Evolutionary conservation across 1,284 basidiomycete genomes (phyloP), one percentile per base, ranked within the genome.

Genomic region (Porogramme epimiltina): DNA sequence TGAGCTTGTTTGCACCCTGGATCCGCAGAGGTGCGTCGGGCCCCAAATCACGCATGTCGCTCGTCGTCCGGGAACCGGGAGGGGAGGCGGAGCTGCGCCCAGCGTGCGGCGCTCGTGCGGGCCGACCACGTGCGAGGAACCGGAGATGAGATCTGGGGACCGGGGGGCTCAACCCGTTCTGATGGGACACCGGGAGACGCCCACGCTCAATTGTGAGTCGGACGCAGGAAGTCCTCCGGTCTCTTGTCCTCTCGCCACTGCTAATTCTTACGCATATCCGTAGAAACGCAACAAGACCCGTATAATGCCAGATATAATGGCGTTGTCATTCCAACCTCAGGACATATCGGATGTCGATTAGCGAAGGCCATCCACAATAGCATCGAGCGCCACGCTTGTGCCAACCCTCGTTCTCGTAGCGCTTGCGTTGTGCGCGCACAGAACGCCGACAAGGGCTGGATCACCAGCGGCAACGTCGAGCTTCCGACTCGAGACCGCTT

Each of bases 401-500:
- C 44, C 43, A 45, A 45, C 26, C 52, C 41, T 47, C 57, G 46
- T 59, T 52, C 57, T 56, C 24, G 52, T 49, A 49, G 42, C 44
- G 42, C 41, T n/a, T 59, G 47, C 48, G 42, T 53, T 59, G 49
- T 45, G 51, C 46, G n/a, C n/a, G 49, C 51, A 33, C 42, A 51
- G 54, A 47, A 58, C 53, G 50, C 56, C 46, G 43, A 53, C 45
- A 59, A 47, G 54, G 57, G 57, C 57, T 54, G 57, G 57, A 59
- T 59, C 57, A 59, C 49, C 54, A 51, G 57, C 51, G 54, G 54
- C 56, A 58, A 55, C 56, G 46, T 61, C 48, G 54, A 58, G 43
- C 51, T 51, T 54, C 55, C 45, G 46, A 49, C 55, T 48, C 49
- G 49, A 54, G 43, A 49, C 51, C 47, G 55, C 53, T 54, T 58